phyloP scores from a whole-genome alignment of 1,284 basidiomycete species.

The Inonotus hispidus region DNA sequence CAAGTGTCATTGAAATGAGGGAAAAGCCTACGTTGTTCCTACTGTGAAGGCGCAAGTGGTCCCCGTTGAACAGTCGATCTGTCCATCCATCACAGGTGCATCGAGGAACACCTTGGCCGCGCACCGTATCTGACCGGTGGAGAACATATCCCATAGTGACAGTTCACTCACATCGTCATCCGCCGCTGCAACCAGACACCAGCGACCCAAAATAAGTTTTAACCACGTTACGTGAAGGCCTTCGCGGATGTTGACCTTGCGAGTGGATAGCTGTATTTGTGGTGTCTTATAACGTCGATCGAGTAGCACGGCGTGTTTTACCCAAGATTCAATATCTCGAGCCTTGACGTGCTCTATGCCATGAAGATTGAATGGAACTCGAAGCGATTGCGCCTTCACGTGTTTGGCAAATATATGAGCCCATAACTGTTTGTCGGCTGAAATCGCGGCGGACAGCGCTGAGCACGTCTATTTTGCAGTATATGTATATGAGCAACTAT shows the following conservation, averaged over 20 bases:
- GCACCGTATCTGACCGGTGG: neutral
- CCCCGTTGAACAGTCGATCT: neutral
- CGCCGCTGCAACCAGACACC: conserved; percentile 8
- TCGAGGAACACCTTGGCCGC: neutral
- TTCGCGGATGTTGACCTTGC: neutral
- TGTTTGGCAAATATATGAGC: neutral
- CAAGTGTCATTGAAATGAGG: neutral
- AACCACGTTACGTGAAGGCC: conserved; percentile 6
- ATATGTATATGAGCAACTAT: neutral
- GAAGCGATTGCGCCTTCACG: neutral
- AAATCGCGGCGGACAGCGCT: neutral
- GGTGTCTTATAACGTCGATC: neutral
- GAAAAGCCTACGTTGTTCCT: neutral
- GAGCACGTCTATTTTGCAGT: neutral
- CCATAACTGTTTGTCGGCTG: conserved; percentile 11
- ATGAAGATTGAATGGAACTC: neutral
- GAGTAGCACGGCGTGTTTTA: neutral
- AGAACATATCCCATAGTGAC: conserved; percentile 1
- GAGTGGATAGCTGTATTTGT: neutral
- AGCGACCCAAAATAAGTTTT: conserved; percentile 4
- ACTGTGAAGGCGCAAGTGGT: conserved; percentile 3
- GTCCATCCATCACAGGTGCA: conserved; percentile 10
- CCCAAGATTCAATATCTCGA: conserved; percentile 7
- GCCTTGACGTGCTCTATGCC: neutral
- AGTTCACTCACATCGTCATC: neutral